These are phyloP conservation scores for Bidens hawaiensis DNA, from an alignment of 140 eudicot genomes.

Conservation along the genomic window DNA sequence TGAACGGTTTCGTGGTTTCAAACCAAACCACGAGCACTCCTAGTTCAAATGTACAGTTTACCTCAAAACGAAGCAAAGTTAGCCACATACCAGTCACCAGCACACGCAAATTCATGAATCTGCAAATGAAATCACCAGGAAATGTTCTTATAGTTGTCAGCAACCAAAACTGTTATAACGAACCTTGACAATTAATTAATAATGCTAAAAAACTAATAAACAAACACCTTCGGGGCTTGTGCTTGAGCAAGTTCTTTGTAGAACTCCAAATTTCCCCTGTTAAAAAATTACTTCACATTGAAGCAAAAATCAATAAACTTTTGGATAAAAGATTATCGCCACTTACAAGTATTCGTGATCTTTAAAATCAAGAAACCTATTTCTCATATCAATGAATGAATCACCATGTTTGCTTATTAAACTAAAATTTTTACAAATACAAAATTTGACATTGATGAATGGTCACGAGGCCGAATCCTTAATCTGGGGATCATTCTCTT, in stretches of 20 bases:
- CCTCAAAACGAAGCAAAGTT: slow-evolving; percentile 96
- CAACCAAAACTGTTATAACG: slow-evolving; percentile 10
- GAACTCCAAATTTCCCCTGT: slow-evolving; percentile 73
- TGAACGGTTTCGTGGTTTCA: too few relatives aligned
- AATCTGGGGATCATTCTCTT: too few relatives aligned
- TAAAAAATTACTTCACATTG: slow-evolving; percentile 6
- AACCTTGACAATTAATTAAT: not conserved
- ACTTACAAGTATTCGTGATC: slow-evolving; percentile 79
- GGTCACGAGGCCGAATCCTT: too few relatives aligned
- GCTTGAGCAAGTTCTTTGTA: slow-evolving; percentile 63
- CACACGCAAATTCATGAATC: slow-evolving; percentile 91
- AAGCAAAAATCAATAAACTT: not conserved
- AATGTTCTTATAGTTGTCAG: slow-evolving; percentile 61
- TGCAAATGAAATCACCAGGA: slow-evolving; percentile 93
- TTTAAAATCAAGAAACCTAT: slow-evolving; percentile 69
- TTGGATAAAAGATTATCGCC: not conserved
- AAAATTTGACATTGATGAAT: too few relatives aligned
- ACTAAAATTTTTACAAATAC: too few relatives aligned
- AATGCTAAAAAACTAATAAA: not conserved
- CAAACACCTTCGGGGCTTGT: slow-evolving; percentile 90
- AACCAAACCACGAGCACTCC: too few relatives aligned
- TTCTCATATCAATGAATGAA: slow-evolving; percentile 59
- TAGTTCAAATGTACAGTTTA: slow-evolving; percentile 22
- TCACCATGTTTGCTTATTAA: slow-evolving; percentile 28
- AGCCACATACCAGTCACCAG: slow-evolving; percentile 83